Percentiles rank a stretch among this genome's conserved stretches.
phyloP scores from a whole-genome alignment of 345 rosid genomes.

The Citrus trifoliata region DNA sequence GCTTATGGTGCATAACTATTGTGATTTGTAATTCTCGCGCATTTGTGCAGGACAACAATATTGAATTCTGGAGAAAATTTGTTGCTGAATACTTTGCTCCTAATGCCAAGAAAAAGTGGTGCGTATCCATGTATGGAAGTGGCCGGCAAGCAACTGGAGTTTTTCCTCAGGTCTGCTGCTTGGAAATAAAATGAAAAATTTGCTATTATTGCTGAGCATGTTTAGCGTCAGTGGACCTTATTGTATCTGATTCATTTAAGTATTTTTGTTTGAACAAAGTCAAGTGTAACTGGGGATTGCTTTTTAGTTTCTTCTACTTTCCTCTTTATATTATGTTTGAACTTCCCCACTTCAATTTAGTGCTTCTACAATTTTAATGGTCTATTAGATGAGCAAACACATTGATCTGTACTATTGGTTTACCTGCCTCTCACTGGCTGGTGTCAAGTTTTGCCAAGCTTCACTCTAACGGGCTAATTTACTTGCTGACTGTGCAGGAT shows the following conservation, averaged over 20 bases:
- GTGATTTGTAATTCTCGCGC: constrained; percentile 17
- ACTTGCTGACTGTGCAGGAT: constrained; percentile 54
- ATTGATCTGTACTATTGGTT: neutral
- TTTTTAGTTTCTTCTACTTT: neutral
- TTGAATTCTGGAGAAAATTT: constrained; percentile 98
- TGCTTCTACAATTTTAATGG: neutral
- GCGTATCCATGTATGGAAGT: constrained; percentile 99
- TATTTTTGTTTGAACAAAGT: neutral
- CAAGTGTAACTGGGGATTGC: constrained; percentile 4
- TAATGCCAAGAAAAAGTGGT: constrained; percentile 94
- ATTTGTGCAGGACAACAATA: constrained; percentile 78
- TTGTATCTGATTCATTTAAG: neutral
- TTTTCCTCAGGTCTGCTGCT: constrained; percentile 83
- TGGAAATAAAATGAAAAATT: neutral
- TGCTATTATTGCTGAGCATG: neutral
- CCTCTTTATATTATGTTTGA: neutral
- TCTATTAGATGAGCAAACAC: neutral
- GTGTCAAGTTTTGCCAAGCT: neutral
- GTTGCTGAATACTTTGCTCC: constrained; percentile 93
- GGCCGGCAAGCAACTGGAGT: constrained; percentile 95
- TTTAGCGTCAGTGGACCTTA: neutral
- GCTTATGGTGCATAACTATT: constrained; percentile 8
- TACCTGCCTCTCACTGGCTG: neutral
- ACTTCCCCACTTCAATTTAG: neutral
- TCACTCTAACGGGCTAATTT: neutral